Percentiles rank a stretch among this genome's conserved stretches.
Conservation (phyloP, 1,284 basidiomycete species). For the Rhizoctonia solani region DNA sequence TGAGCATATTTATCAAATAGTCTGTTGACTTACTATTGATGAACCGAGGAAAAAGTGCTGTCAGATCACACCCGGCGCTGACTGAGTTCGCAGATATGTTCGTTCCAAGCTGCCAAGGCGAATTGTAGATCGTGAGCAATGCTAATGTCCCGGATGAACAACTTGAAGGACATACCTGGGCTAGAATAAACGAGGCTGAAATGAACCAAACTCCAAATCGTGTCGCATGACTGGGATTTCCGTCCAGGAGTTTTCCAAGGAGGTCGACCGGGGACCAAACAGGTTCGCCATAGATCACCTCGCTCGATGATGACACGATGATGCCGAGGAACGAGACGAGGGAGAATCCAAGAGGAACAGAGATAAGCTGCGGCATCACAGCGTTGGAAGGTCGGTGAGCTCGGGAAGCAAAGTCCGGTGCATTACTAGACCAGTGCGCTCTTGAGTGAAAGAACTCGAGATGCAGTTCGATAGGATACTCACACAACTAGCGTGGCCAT, state of each 20-base stretch:
- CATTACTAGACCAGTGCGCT: slow-evolving; percentile 56
- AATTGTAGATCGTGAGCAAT: not conserved
- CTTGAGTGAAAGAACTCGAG: slow-evolving; percentile 2
- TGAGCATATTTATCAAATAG: slow-evolving; percentile 39
- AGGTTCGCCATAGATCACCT: slow-evolving; percentile 73
- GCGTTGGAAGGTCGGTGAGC: slow-evolving; percentile 69
- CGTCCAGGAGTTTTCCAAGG: slow-evolving; percentile 67
- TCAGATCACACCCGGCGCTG: slow-evolving; percentile 83
- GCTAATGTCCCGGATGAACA: not conserved
- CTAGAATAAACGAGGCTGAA: slow-evolving; percentile 71
- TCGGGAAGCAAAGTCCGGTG: slow-evolving; percentile 78
- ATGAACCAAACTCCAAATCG: slow-evolving; percentile 74
- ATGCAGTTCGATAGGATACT: slow-evolving; percentile 38
- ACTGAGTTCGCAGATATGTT: slow-evolving; percentile 87
- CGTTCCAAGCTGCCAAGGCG: slow-evolving; percentile 46
- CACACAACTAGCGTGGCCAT: slow-evolving; percentile 75
- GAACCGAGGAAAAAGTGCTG: slow-evolving; percentile 77
- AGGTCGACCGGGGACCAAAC: slow-evolving; percentile 83
- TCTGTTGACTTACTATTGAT: slow-evolving; percentile 52
- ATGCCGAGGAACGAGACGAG: slow-evolving; percentile 84
- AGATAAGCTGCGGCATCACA: slow-evolving; percentile 70
- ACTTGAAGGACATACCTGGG: slow-evolving; percentile 52
- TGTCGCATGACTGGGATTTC: slow-evolving; percentile 63
- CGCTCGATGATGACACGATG: slow-evolving; percentile 79
- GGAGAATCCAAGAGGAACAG: slow-evolving; percentile 75